phyloP scores from a whole-genome alignment of 2,329 filamentous ascomycete species.

The Trichoderma afroharzianum region DNA sequence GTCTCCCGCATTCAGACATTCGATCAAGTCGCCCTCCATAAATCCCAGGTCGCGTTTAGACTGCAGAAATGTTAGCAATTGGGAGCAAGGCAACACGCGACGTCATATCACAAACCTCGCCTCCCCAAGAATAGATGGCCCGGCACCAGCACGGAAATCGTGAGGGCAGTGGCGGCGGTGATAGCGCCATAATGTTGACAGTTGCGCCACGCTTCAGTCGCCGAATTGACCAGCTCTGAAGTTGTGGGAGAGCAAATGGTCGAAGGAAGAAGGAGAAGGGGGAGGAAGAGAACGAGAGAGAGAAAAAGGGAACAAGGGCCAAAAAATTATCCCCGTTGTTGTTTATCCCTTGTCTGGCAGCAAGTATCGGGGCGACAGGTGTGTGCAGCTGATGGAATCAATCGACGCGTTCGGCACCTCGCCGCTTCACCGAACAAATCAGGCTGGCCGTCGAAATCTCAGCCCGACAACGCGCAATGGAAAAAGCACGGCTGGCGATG shows the following conservation, averaged over 20 bases:
- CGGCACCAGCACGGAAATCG: constrained; percentile 89
- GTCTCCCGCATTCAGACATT: constrained; percentile 96
- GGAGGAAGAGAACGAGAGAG: neutral
- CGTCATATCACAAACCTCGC: constrained; percentile 57
- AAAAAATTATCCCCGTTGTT: constrained; percentile 6
- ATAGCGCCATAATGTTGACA: constrained; percentile 46
- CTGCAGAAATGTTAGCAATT: constrained; percentile 38
- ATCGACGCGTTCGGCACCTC: constrained; percentile 10
- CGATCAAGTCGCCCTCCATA: constrained; percentile 95
- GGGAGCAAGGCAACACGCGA: neutral
- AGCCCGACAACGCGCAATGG: constrained; percentile 4
- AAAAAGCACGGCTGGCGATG: neutral
- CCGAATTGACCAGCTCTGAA: neutral
- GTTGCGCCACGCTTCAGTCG: constrained; percentile 5
- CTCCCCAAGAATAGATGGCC: constrained; percentile 90
- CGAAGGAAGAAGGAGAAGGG: neutral
- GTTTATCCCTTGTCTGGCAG: constrained; percentile 15
- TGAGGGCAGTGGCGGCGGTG: constrained; percentile 62
- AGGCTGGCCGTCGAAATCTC: neutral
- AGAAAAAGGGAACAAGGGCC: neutral
- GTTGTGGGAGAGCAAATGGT: neutral
- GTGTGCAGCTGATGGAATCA: constrained; percentile 13
- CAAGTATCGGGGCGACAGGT: constrained; percentile 6
- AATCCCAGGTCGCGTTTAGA: constrained; percentile 94
- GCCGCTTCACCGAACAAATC: neutral